Evolutionary conservation across 108 stramenopile genomes (phyloP).

Genomic region (Ochromonas danica): DNA sequence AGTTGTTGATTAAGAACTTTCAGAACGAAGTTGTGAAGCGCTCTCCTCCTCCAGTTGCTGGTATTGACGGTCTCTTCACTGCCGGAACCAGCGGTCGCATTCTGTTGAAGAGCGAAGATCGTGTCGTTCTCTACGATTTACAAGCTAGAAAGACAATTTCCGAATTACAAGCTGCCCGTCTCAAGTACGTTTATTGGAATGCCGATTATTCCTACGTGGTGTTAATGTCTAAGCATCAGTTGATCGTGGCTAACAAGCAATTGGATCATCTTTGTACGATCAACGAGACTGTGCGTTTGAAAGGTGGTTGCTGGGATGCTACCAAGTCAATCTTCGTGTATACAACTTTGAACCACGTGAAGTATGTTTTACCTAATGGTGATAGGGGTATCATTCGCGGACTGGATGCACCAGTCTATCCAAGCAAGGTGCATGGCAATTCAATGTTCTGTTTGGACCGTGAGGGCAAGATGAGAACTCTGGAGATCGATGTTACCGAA

Average conservation of each 20-base stretch:
- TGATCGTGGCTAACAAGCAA: constrained; percentile 87
- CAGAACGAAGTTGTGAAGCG: constrained; percentile 90
- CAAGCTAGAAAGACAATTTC: constrained; percentile 89
- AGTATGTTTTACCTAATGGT: constrained; percentile 90
- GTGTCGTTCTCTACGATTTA: constrained; percentile 91
- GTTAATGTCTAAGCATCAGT: constrained; percentile 81
- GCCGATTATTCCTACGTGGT: constrained; percentile 79
- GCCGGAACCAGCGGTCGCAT: constrained; percentile 91
- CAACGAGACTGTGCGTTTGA: constrained; percentile 92
- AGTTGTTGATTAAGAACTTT: constrained; percentile 84
- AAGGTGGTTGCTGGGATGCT: constrained; percentile 88
- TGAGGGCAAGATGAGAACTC: constrained; percentile 78
- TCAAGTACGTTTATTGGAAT: constrained; percentile 91
- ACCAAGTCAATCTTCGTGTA: constrained; percentile 84
- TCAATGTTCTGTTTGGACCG: constrained; percentile 89
- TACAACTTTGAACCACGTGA: constrained; percentile 95
- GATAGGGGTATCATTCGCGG: constrained; percentile 96
- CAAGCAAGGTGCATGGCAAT: constrained; percentile 79
- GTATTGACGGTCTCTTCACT: constrained; percentile 80
- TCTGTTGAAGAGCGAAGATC: constrained; percentile 85
- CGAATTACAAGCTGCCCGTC: constrained; percentile 87
- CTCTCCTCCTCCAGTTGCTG: constrained; percentile 78
- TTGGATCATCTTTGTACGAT: constrained; percentile 92
- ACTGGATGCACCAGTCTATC: constrained; percentile 87
- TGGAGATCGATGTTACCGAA: constrained; percentile 93